Percentiles rank a stretch among this genome's conserved stretches.
Evolutionary conservation across 495 filamentous ascomycete species (phyloP).

Genomic region (Penicillium lividum): DNA sequence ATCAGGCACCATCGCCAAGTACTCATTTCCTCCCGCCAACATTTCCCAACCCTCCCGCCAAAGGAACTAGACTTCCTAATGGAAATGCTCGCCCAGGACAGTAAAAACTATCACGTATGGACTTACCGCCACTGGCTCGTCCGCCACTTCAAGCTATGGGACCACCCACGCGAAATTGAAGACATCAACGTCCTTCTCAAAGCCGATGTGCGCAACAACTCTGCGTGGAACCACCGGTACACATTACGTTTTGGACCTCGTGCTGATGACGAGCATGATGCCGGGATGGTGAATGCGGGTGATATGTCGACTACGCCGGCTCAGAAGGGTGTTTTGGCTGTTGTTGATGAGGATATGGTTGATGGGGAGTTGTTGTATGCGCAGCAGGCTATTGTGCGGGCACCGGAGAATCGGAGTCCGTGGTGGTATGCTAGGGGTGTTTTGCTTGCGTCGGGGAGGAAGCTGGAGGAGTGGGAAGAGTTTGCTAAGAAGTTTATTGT

Average conservation of each 20-base stretch:
- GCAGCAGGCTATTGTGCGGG: slow-evolving; percentile 66
- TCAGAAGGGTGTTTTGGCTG: slow-evolving; percentile 39
- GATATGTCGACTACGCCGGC: slow-evolving; percentile 39
- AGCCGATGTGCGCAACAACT: slow-evolving; percentile 89
- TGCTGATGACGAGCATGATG: slow-evolving; percentile 27
- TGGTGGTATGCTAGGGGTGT: slow-evolving; percentile 91
- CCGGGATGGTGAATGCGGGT: slow-evolving; percentile 46
- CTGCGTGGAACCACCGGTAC: slow-evolving; percentile 95
- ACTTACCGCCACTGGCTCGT: slow-evolving; percentile 94
- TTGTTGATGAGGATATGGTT: slow-evolving; percentile 61
- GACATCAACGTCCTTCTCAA: slow-evolving; percentile 68
- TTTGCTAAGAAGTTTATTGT: slow-evolving; percentile 69
- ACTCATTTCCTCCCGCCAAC: slow-evolving; percentile 60
- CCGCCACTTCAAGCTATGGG: slow-evolving; percentile 74
- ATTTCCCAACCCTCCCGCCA: slow-evolving; percentile 56
- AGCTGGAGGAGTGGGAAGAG: slow-evolving; percentile 56
- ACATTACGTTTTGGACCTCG: slow-evolving; percentile 78
- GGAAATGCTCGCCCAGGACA: slow-evolving; percentile 79
- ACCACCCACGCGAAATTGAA: slow-evolving; percentile 62
- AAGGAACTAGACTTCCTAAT: slow-evolving; percentile 75
- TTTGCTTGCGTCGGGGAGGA: slow-evolving; percentile 60
- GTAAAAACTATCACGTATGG: slow-evolving; percentile 99
- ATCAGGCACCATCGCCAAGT: slow-evolving; percentile 85
- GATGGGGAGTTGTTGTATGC: slow-evolving; percentile 75
- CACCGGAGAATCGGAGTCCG: slow-evolving; percentile 89